These are phyloP conservation scores for Acer saccharum DNA, from an alignment of 345 rosid genomes.

Conservation along the genomic window DNA sequence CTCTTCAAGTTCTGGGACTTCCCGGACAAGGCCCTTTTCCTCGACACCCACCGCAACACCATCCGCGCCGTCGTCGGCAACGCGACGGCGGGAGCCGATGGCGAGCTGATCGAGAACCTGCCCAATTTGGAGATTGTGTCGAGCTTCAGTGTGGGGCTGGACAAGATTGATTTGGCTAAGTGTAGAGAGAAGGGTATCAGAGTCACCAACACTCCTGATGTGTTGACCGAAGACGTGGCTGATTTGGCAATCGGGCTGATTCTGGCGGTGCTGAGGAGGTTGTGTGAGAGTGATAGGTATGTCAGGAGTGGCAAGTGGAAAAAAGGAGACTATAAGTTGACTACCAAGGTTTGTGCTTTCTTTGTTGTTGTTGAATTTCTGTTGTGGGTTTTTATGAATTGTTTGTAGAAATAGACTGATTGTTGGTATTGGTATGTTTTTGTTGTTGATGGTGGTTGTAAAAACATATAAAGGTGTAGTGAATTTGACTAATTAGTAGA, in stretches of 20 bases:
- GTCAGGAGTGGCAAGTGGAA: constrained; percentile 59
- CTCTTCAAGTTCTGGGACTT: constrained; percentile 49
- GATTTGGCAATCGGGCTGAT: constrained; percentile 61
- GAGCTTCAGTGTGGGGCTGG: constrained; percentile 61
- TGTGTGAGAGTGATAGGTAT: constrained; percentile 49
- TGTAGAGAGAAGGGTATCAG: constrained; percentile 60
- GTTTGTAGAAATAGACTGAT: neutral
- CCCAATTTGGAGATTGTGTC: constrained; percentile 64
- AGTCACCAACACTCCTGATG: constrained; percentile 68
- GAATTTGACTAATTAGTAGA: neutral
- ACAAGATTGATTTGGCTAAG: constrained; percentile 55
- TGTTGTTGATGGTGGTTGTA: neutral
- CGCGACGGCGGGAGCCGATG: constrained; percentile 50
- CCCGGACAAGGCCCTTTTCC: constrained; percentile 32
- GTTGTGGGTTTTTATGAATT: neutral
- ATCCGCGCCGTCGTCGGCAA: constrained; percentile 52
- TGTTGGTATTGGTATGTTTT: neutral
- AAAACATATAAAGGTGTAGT: too few relatives aligned
- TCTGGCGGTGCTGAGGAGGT: constrained; percentile 53
- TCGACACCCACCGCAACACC: constrained; percentile 29
- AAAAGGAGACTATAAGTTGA: constrained; percentile 38
- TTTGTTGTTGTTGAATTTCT: neutral
- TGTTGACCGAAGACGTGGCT: constrained; percentile 69
- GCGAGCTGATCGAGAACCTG: constrained; percentile 49
- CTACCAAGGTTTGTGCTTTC: constrained; percentile 47